A percentile compares a stretch with the other conserved stretches of the same genome.
Conservation (phyloP, 495 filamentous ascomycete species). For the Lophiostoma macrostomum region DNA sequence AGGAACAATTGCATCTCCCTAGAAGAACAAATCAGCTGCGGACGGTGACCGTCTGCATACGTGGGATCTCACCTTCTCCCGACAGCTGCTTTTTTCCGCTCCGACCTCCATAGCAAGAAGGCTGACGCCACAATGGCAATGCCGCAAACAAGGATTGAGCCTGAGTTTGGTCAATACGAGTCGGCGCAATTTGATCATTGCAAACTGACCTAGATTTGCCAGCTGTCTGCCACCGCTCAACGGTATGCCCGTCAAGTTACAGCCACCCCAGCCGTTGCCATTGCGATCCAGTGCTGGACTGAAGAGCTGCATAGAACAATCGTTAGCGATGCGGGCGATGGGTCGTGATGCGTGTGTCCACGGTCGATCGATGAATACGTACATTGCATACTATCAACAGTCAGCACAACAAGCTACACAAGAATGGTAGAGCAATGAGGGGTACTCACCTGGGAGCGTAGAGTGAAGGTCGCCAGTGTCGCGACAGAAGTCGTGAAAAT, state of each 20-base stretch:
- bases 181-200: background rate
- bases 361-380: conserved; percentile 26
- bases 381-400: conserved; percentile 27
- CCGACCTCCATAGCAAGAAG: conserved; percentile 73
- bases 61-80: conserved; percentile 80
- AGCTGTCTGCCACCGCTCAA: conserved; percentile 62
- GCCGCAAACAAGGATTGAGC: conserved; percentile 83
- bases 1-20: conserved; percentile 97
- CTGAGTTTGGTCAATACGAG: conserved; percentile 45
- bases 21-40: too few relatives aligned
- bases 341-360: conserved; percentile 5
- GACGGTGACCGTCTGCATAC: too few relatives aligned
- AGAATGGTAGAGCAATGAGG: conserved; percentile 8
- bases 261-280: conserved; percentile 56
- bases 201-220: conserved; percentile 76
- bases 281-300: conserved; percentile 50
- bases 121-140: conserved; percentile 67
- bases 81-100: conserved; percentile 90
- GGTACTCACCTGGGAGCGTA: conserved; percentile 81
- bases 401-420: conserved; percentile 6
- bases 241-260: conserved; percentile 67
- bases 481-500: conserved; percentile 81
- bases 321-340: conserved; percentile 18
- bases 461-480: conserved; percentile 55
- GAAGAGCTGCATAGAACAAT: conserved; percentile 50